Conservation (phyloP, 495 filamentous ascomycete genomes). For the Tetracladium setigerum region DNA sequence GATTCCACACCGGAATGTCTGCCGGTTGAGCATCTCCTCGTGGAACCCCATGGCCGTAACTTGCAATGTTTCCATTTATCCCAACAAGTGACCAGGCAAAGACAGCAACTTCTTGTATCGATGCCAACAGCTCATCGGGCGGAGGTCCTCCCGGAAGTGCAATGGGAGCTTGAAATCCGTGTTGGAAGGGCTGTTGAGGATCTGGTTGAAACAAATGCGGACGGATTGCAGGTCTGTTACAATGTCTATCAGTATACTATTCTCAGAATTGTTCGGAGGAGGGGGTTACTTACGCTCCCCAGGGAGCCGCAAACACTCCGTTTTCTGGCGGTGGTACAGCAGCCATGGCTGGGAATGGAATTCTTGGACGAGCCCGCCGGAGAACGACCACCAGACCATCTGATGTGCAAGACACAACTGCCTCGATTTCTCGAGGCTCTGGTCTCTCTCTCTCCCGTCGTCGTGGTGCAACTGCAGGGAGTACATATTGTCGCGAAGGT, state of each 20-base stretch:
- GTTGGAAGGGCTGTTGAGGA: slow-evolving; percentile 30
- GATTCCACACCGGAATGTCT: slow-evolving; percentile 49
- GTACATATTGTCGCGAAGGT: slow-evolving; percentile 2
- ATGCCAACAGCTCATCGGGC: slow-evolving; percentile 61
- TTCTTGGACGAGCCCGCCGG: slow-evolving; percentile 63
- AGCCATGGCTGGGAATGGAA: slow-evolving; percentile 45
- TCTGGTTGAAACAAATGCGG: slow-evolving; percentile 15
- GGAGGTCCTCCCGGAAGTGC: slow-evolving; percentile 38
- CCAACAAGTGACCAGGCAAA: slow-evolving; percentile 77
- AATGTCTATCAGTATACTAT: too few relatives aligned
- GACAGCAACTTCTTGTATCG: slow-evolving; percentile 76
- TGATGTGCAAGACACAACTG: slow-evolving; percentile 84
- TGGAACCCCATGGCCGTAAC: slow-evolving; percentile 55
- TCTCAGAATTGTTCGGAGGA: slow-evolving; percentile 12
- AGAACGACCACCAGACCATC: slow-evolving; percentile 83
- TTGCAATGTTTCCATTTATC: slow-evolving; percentile 69
- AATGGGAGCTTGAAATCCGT: slow-evolving; percentile 12
- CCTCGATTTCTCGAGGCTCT: slow-evolving; percentile 62
- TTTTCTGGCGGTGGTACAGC: slow-evolving; percentile 46
- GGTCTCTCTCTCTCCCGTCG: not conserved
- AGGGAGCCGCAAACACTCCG: slow-evolving; percentile 72
- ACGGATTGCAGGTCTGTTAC: slow-evolving; percentile 7
- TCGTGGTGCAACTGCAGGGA: not conserved
- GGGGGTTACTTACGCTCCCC: slow-evolving; percentile 48
- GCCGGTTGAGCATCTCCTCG: slow-evolving; percentile 50